A percentile compares a stretch with the other conserved stretches of the same genome.
phyloP scores from a whole-genome alignment of 192 early-diverging fungal species.

The Allomyces arbusculus region DNA sequence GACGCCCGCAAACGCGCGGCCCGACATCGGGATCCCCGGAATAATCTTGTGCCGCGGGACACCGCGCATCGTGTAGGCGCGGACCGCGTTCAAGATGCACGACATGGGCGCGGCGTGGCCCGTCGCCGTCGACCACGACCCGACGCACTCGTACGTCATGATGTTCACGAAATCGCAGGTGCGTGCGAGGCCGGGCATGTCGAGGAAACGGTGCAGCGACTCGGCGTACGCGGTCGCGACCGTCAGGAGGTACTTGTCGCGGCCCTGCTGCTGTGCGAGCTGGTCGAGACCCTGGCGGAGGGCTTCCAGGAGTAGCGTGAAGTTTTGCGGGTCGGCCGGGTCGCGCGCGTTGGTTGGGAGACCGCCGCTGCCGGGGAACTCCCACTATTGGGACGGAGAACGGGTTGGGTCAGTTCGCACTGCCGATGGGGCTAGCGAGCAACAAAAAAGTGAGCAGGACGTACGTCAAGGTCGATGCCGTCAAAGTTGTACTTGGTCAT shows the following conservation, averaged over 20 bases:
- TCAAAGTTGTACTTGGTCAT: not conserved
- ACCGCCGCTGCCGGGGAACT: slow-evolving; percentile 47
- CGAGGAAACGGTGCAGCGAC: not conserved
- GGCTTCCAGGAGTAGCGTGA: slow-evolving; percentile 47
- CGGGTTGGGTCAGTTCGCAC: no score
- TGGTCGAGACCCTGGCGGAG: slow-evolving; percentile 47
- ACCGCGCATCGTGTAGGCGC: slow-evolving; percentile 45
- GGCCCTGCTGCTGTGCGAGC: slow-evolving; percentile 15
- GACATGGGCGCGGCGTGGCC: slow-evolving; percentile 80
- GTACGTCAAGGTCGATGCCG: not conserved
- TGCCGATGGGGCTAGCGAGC: no score
- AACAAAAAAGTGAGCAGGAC: no score
- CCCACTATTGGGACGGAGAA: slow-evolving; percentile 20
- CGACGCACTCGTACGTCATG: slow-evolving; percentile 75
- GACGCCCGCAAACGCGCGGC: slow-evolving; percentile 51
- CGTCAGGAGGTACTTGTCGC: no score
- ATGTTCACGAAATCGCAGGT: slow-evolving; percentile 50
- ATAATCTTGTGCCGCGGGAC: slow-evolving; percentile 68
- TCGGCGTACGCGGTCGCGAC: not conserved
- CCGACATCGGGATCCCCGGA: slow-evolving; percentile 79
- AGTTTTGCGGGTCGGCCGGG: slow-evolving; percentile 56
- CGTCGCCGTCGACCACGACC: slow-evolving; percentile 37
- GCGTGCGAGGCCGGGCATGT: not conserved
- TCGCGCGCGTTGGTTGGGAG: slow-evolving; percentile 34
- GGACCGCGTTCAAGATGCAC: slow-evolving; percentile 47